These are phyloP conservation scores for Laburnicola sp. DNA, from an alignment of 2,329 filamentous ascomycete genomes.

Conservation along the genomic window DNA sequence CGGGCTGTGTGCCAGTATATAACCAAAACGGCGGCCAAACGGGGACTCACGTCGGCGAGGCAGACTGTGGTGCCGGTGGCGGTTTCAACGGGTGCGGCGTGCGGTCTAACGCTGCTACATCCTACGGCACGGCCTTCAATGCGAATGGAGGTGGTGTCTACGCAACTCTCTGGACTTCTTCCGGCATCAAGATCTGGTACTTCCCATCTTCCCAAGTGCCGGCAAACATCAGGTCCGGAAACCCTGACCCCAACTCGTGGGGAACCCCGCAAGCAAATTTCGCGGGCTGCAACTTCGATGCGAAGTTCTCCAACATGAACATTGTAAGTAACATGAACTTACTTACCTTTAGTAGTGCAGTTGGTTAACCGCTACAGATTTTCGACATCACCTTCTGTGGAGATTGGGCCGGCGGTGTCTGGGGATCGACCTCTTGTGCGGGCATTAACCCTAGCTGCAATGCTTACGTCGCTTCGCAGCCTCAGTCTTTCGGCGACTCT, in stretches of 20 bases:
- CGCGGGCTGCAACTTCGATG: conserved; percentile 42
- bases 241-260: conserved; percentile 49
- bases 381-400: conserved; percentile 60
- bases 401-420: conserved; percentile 57
- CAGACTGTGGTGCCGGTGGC: conserved; percentile 42
- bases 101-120: conserved; percentile 28
- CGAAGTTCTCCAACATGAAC: conserved; percentile 42
- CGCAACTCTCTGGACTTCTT: conserved; percentile 47
- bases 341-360: not conserved
- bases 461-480: conserved; percentile 45
- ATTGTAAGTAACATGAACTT: conserved; percentile 32
- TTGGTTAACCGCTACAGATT: conserved; percentile 25
- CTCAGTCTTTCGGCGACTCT: conserved; percentile 42
- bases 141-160: conserved; percentile 50
- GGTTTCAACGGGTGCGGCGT: conserved; percentile 43
- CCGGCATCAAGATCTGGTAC: conserved; percentile 54
- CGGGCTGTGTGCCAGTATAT: conserved; percentile 35
- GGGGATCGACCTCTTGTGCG: conserved; percentile 38
- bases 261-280: conserved; percentile 46
- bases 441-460: conserved; percentile 39
- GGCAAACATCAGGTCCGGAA: conserved; percentile 45
- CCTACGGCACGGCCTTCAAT: conserved; percentile 47
- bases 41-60: conserved; percentile 31
- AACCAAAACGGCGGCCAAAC: conserved; percentile 38
- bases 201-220: conserved; percentile 49